These are phyloP conservation scores for Trypanosomatidae sp. DNA, from an alignment of 208 protist species.

Conservation along the genomic window DNA sequence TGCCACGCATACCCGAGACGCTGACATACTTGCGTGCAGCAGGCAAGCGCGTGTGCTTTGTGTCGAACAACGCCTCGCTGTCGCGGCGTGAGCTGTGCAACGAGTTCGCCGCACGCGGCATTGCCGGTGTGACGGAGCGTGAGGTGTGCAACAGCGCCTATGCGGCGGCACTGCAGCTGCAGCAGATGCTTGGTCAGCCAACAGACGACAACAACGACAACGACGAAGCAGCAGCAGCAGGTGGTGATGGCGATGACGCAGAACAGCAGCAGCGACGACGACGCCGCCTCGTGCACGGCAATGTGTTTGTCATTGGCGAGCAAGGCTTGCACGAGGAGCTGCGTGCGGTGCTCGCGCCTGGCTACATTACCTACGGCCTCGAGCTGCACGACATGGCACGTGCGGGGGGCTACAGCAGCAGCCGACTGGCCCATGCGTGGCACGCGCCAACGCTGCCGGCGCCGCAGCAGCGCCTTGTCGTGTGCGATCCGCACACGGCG, in stretches of 20 bases:
- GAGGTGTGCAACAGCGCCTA: constrained; percentile 68
- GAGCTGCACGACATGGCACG: constrained; percentile 39
- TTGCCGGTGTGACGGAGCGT: constrained; percentile 14
- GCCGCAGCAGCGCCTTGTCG: constrained; percentile 18
- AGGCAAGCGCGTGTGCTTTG: constrained; percentile 47
- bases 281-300: constrained; percentile 25
- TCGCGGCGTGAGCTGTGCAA: constrained; percentile 18
- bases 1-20: constrained; percentile 26
- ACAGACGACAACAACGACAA: neutral
- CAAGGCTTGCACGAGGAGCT: constrained; percentile 58
- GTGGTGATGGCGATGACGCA: neutral
- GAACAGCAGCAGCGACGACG: constrained; percentile 1
- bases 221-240: neutral
- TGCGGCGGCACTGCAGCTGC: constrained; percentile 29
- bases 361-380: constrained; percentile 55
- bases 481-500: constrained; percentile 10
- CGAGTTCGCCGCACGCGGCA: constrained; percentile 20
- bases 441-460: constrained; percentile 14
- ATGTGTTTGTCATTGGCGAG: constrained; percentile 61
- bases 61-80: constrained; percentile 60
- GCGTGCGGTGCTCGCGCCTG: constrained; percentile 30
- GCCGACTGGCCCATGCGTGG: constrained; percentile 16
- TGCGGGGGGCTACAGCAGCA: constrained; percentile 19
- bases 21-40: constrained; percentile 28
- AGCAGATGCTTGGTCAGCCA: constrained; percentile 12